Evolutionary conservation across 75 land plant species (phyloP).

Genomic region (Pinus tabuliformis): DNA sequence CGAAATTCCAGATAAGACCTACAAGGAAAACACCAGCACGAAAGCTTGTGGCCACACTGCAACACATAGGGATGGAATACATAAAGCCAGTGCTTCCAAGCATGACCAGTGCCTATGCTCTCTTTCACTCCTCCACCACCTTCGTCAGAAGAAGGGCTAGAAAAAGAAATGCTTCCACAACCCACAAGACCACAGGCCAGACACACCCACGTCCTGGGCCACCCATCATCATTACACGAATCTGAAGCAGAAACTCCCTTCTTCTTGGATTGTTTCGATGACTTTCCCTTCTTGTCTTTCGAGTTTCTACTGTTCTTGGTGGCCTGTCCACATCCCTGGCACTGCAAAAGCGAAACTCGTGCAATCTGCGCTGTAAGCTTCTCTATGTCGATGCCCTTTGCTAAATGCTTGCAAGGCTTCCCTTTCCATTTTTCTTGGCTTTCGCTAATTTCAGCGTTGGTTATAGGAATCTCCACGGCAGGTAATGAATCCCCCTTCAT

Average conservation of each 20-base stretch:
- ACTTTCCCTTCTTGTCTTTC: slow-evolving; percentile 16
- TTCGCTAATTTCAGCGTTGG: no score
- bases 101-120: slow-evolving; percentile 21
- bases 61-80: slow-evolving; percentile 29
- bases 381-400: slow-evolving; percentile 27
- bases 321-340: slow-evolving; percentile 23
- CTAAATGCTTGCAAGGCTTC: slow-evolving; percentile 21
- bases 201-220: slow-evolving; percentile 32
- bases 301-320: slow-evolving; percentile 2
- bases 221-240: slow-evolving; percentile 4
- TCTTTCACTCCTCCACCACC: neutral
- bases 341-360: slow-evolving; percentile 11
- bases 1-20: slow-evolving; percentile 9
- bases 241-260: neutral
- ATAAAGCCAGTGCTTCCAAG: slow-evolving; percentile 14
- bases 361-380: slow-evolving; percentile 14
- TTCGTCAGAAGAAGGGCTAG: neutral
- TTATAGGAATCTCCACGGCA: no score
- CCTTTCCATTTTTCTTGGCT: neutral
- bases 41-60: slow-evolving; percentile 27
- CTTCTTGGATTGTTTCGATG: slow-evolving; percentile 5
- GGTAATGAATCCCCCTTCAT: no score
- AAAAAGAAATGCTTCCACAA: slow-evolving; percentile 8
- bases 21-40: slow-evolving; percentile 38
- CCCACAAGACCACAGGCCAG: slow-evolving; percentile 39